Evolutionary conservation across 2,329 filamentous ascomycete species (phyloP), one percentile per base, ranked within the genome.

Genomic region (Dendryphion nanum): DNA sequence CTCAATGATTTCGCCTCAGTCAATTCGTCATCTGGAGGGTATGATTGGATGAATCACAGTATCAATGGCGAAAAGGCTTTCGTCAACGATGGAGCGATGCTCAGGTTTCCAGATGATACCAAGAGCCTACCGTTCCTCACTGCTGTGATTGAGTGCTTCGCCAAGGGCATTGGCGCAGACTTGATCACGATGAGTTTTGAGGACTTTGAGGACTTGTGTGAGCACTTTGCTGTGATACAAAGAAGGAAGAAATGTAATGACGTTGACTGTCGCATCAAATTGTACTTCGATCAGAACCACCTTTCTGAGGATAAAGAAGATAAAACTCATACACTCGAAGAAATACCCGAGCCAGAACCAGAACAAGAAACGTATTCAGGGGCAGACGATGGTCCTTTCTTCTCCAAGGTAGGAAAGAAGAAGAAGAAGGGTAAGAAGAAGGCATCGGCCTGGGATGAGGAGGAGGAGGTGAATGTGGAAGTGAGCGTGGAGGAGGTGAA

Each of bases 231-330:
- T 26, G 23, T 26, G n/a, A 26, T 26, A 8, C 23, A 26, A 26
- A 26, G 23, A 8, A 8, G n/a, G 23, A 26, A 26, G 23, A 26
- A 26, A n/a, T 8, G 8, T n/a, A 26, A 26, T 26, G 23, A 26
- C n/a, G 23, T n/a, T 26, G 23, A 26, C 23, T n/a, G 23, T 26
- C 23, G n/a, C n/a, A n/a, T 26, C 23, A 26, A 26, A n/a, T 26
- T 26, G 23, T n/a, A 8, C n/a, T 26, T n/a, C n/a, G n/a, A n/a
- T 26, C 23, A 26, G 23, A 26, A 8, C 8, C 8, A 26, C 8
- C 23, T 26, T 26, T n/a, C n/a, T n/a, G 23, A 26, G 23, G 8
- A 26, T 26, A n/a, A 26, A 8, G 23, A 26, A n/a, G 8, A 26
- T n/a, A 26, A 26, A 26, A 26, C 23, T n/a, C 23, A 26, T 8